Conservation (phyloP, 352 stramenopile species). For the Pythium scleroteichum region DNA sequence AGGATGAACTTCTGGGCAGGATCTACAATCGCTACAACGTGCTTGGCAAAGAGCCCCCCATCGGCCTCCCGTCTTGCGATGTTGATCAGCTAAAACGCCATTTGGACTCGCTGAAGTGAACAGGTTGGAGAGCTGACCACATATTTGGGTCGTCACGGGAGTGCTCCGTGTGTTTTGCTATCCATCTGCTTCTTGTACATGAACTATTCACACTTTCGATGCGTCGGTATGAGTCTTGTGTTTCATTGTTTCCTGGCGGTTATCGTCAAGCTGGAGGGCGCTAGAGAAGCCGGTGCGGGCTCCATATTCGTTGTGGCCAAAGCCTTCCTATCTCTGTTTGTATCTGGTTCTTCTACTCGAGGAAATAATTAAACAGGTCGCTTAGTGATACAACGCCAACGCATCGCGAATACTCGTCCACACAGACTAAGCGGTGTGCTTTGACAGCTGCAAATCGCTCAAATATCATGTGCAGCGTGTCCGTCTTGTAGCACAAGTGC, state of each 20-base stretch:
- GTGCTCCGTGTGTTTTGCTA: no score
- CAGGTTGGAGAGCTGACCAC: no score
- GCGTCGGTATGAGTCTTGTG: not conserved
- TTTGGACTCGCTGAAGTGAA: conserved; percentile 59
- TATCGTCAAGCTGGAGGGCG: not conserved
- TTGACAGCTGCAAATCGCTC: conserved; percentile 86
- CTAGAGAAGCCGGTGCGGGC: no score
- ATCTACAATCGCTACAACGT: conserved; percentile 80
- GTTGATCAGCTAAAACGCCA: conserved; percentile 76
- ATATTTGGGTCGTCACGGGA: no score
- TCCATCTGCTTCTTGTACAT: no score
- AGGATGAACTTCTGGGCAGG: conserved; percentile 83
- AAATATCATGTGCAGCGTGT: conserved; percentile 91
- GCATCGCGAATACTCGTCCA: conserved; percentile 82
- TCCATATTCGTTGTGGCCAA: not conserved
- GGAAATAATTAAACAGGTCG: conserved; percentile 92
- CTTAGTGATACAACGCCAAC: conserved; percentile 86
- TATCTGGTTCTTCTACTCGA: conserved; percentile 51
- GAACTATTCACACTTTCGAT: not conserved
- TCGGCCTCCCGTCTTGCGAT: conserved; percentile 78
- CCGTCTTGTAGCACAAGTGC: conserved; percentile 86
- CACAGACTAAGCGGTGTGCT: conserved; percentile 83
- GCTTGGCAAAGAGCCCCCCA: conserved; percentile 75
- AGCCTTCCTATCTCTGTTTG: conserved; percentile 20
- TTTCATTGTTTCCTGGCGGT: conserved; percentile 1